phyloP scores from a whole-genome alignment of 176 grass and related monocot species.

The Ananas comosus region DNA sequence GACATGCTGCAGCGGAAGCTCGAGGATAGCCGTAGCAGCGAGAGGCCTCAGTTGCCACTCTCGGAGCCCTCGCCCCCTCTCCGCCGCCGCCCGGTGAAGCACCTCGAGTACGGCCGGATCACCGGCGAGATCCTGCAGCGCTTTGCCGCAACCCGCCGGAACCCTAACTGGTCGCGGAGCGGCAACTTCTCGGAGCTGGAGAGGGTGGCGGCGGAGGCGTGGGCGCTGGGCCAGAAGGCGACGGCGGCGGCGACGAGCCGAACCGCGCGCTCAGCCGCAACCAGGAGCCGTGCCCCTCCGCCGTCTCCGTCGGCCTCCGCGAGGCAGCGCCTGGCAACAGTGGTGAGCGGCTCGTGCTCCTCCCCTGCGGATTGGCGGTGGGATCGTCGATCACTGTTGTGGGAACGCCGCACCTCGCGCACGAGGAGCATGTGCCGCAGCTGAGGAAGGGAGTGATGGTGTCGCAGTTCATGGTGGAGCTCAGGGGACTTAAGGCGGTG shows the following conservation, averaged over 20 bases:
- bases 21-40: slow-evolving; percentile 7
- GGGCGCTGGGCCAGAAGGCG: slow-evolving; percentile 44
- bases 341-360: slow-evolving; percentile 19
- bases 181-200: slow-evolving; percentile 81
- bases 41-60: background rate
- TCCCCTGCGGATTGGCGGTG: slow-evolving; percentile 62
- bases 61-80: background rate
- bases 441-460: slow-evolving; percentile 52
- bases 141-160: background rate
- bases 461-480: slow-evolving; percentile 83
- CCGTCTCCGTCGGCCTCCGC: slow-evolving; percentile 17
- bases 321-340: background rate
- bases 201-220: slow-evolving; percentile 54
- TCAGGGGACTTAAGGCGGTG: slow-evolving; percentile 52
- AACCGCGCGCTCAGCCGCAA: slow-evolving; percentile 27
- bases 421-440: slow-evolving; percentile 50
- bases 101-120: slow-evolving; percentile 43
- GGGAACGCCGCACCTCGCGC: slow-evolving; percentile 39
- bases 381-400: slow-evolving; percentile 81
- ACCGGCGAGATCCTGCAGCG: slow-evolving; percentile 51
- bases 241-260: slow-evolving; percentile 18
- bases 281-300: slow-evolving; percentile 37
- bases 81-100: slow-evolving; percentile 9
- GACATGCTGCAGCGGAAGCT: slow-evolving; percentile 5
- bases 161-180: slow-evolving; percentile 23